Base-by-base conservation (phyloP, 2,329 filamentous ascomycete species). In the Xylariaceae sp. region DNA sequence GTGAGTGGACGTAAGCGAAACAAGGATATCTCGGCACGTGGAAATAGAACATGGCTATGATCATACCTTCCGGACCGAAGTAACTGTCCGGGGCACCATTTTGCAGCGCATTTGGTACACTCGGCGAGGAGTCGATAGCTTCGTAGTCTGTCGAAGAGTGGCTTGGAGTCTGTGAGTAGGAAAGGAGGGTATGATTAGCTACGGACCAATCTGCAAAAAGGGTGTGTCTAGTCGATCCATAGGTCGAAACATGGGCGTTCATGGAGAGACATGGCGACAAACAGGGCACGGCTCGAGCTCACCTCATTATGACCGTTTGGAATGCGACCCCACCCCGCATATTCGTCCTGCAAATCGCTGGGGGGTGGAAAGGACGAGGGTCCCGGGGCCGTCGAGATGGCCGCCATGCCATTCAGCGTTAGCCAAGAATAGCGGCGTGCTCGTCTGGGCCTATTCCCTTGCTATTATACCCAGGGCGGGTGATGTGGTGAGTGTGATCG, bases 361-460 rank as follows among this genome's bases (percentile, higher is more conserved):
- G 54, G 77, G 75, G 58, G 74, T 76, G 8, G 35, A 56, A 81
- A 69, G 45, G 76, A 73, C 57, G 76, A 72, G 50, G 76, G 72
- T 59, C 74, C 74, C 58, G 75, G 74, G 62, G 71, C 72, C 61
- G 77, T 70, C 61, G 79, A 78, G 68, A 82, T 75, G 66, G 77
- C 73, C 64, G 79, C 75, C 80, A 81, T 82, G 50, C 58, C 59
- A 47, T 54, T 58, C 57, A 59, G 63, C 59, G 53, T 59, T 55
- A 54, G 59, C 57, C 54, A 63, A 61, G 51, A 57, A 57, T 57
- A 60, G 55, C 49, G 50, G 57, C 59, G 51, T 57, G 51, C 48
- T 57, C 47, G 55, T 58, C 19, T 47, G 50, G 56, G 54, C 60
- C 53, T 40, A 27, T 37, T 42, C 47, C 27, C 50, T 37, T 31